Base-by-base conservation (phyloP, 305 asterid genomes). In the Lippia alba region DNA sequence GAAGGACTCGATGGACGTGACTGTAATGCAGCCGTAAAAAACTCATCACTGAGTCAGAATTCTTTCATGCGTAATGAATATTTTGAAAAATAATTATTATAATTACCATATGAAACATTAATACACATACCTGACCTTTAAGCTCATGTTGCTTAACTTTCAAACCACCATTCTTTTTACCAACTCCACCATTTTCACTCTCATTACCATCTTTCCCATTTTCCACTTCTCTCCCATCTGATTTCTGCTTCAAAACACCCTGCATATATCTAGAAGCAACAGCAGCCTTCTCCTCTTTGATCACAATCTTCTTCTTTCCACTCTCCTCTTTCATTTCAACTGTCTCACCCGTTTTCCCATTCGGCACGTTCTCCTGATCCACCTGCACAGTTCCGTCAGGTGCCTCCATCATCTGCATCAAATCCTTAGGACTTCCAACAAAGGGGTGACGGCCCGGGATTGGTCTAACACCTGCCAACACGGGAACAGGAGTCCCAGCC, bases 211-310 rank as follows among this genome's bases (percentile, higher is more conserved):
- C 70, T 19, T 41, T 15, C 12, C 19, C 62, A 33, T 71, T 71
- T 30, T 83, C 89, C 55, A 69, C 65, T 74, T 81, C 89, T 59
- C 67, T 77, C 55, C 72, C 76, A 64, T 77, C 83, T 40, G 72
- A 65, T 64, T 81, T 79, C n/a, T 85, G 79, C 72, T 86, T 80
- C 76, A 81, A 61, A 36, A 86, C 77, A 56, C 94, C 92, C 67
- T 78, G 86, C 98, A 93, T 87, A 56, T 93, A 93, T 85, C 96
- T 84, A 20, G 96, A 93, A 2, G 92, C 81, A 67, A 94, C 96
- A 2, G 63, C 87, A 18, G 54, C 83, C 77, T 89, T 94, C 82
- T 91, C 96, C 85, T 89, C 96, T 58, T 91, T 94, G 69, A 91
- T 94, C 56, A 94, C 90, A 64, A 94, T 56, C 76, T 66, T 89